A percentile compares a stretch with the other conserved stretches of the same genome.
These are phyloP conservation scores for Linnemannia zychae DNA, from an alignment of 192 early-diverging fungal species.

Conservation along the genomic window DNA sequence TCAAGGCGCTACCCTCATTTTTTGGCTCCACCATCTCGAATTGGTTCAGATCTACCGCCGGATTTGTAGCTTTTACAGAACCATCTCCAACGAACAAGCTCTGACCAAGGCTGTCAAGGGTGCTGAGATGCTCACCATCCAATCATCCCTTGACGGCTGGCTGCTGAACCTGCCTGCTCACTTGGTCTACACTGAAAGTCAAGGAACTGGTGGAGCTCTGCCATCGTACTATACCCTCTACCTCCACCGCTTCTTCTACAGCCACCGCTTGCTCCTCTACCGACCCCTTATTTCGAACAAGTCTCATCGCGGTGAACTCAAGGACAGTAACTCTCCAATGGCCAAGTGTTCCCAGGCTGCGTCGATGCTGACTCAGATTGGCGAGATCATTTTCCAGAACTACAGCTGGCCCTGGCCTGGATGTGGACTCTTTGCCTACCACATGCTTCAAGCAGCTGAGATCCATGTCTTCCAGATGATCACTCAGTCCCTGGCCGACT, in stretches of 20 bases:
- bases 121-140: constrained; percentile 30
- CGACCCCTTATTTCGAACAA: constrained; percentile 51
- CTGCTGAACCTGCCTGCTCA: constrained; percentile 43
- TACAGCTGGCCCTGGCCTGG: constrained; percentile 58
- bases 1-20: constrained; percentile 51
- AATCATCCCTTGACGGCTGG: constrained; percentile 37
- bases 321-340: constrained; percentile 35
- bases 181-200: constrained; percentile 28
- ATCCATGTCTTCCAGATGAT: constrained; percentile 58
- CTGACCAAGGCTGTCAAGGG: constrained; percentile 25
- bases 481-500: constrained; percentile 32
- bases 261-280: constrained; percentile 42
- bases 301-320: constrained; percentile 40
- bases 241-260: constrained; percentile 55
- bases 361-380: constrained; percentile 46
- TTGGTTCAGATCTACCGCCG: constrained; percentile 55
- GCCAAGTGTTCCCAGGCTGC: constrained; percentile 52
- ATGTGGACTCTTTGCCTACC: constrained; percentile 55
- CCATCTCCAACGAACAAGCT: constrained; percentile 29
- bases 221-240: constrained; percentile 56
- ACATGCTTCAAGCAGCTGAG: constrained; percentile 54
- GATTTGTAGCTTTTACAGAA: constrained; percentile 37
- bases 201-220: constrained; percentile 20
- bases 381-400: constrained; percentile 57
- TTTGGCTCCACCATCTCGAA: constrained; percentile 54